phyloP scores from a whole-genome alignment of 2,329 filamentous ascomycete genomes.

The Emergomyces orientalis region DNA sequence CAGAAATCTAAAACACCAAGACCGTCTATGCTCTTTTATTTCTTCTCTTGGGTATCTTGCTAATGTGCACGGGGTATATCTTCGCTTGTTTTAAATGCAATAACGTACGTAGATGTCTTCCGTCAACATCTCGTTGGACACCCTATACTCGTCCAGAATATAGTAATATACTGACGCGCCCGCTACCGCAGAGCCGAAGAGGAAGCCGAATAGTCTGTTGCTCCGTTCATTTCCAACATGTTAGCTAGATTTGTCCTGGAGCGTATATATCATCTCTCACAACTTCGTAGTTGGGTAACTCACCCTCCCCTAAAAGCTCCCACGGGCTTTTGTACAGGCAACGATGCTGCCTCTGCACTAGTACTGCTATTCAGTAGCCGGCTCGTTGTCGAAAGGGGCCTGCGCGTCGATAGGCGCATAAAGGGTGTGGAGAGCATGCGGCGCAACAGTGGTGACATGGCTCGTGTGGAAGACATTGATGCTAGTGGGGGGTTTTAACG shows the following conservation, averaged over 20 bases:
- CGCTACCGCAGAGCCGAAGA: constrained; percentile 70
- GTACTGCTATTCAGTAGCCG: constrained; percentile 23
- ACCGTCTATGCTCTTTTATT: constrained; percentile 2
- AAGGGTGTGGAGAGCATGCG: constrained; percentile 2
- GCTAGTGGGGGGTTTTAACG: not conserved
- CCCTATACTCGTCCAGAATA: constrained; percentile 83
- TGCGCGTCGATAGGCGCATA: constrained; percentile 20
- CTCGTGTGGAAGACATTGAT: not conserved
- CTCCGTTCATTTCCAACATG: not conserved
- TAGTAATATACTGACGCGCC: constrained; percentile 84
- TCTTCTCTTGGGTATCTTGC: not conserved
- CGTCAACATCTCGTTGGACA: constrained; percentile 83
- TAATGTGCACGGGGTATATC: not conserved
- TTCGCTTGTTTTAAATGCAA: constrained; percentile 12
- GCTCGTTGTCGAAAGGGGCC: constrained; percentile 30
- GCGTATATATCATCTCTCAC: not conserved
- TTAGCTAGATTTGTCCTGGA: constrained; percentile 4
- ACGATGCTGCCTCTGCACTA: constrained; percentile 30
- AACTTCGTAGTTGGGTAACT: constrained; percentile 29
- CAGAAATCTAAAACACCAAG: not conserved
- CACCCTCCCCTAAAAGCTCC: constrained; percentile 65
- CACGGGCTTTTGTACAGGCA: constrained; percentile 55
- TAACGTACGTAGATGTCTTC: constrained; percentile 89
- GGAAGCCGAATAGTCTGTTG: constrained; percentile 76
- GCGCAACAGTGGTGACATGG: constrained; percentile 1